Base-by-base conservation (phyloP, 1,284 basidiomycete genomes). In the Boletus semigastroideus region DNA sequence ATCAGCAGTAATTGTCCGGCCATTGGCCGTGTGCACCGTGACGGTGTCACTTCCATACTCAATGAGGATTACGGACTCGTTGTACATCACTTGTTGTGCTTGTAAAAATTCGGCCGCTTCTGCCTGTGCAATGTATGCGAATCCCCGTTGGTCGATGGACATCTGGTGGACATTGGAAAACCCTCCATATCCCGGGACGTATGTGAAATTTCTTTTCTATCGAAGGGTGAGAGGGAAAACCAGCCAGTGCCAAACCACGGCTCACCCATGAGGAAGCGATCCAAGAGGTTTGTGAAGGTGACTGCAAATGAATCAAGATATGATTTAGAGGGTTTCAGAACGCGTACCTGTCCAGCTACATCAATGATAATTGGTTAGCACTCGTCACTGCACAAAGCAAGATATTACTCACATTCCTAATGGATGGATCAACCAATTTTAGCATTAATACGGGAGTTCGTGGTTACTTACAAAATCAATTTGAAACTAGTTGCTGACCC, bases 171-270 rank as follows among this genome's bases (percentile, higher is more conserved):
- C 73, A n/a, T 75, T 72, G 0, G 84, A 83, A 58, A 86, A 84
- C n/a, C 82, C 82, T 39, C 79, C 80, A 42, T 71, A 70, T 56
- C 76, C 75, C 4, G 75, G 68, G 40, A 77, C 68, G 56, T 78
- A 87, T n/a, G 84, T 85, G 59, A 80, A 83, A 61, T 87, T 87
- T 61, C 82, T 82, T 30, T 77, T 80, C 80, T 83, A 52, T 25
- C 36, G 8, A 31, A 27, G 16, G n/a, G 10, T 69, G 43, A 66
- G 54, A 8, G 36, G 4, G 5, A 10, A 16, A n/a, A 8, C 12
- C 17, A 25, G 13, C 31, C 33, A 13, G 11, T 5, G 11, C 14
- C 12, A 46, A 46, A 1, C 10, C 1, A 17, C 17, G 36, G 56
- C 71, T 57, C 60, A 83, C 83, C 82, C 80, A 82, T 13, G 82